These are phyloP conservation scores for Cucumis variabilis DNA, from an alignment of 331 rosid species.

Conservation along the genomic window DNA sequence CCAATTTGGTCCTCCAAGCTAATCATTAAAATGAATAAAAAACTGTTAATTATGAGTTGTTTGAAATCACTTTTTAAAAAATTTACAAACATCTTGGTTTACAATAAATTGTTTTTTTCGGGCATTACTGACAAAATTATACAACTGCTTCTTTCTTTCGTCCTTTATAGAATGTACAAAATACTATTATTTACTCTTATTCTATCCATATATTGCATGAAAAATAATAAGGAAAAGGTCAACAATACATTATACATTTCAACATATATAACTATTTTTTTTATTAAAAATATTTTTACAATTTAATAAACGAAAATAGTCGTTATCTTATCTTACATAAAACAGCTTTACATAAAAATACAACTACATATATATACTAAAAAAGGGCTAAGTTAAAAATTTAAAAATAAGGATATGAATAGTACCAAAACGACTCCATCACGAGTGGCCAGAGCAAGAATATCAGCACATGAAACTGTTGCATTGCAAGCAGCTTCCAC, in stretches of 20 bases:
- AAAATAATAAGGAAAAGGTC: background rate
- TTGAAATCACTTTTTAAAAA: background rate
- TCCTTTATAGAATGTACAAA: background rate
- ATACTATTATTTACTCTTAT: background rate
- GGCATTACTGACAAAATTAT: background rate
- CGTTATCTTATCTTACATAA: background rate
- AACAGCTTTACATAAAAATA: background rate
- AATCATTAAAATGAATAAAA: background rate
- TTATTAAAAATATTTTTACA: background rate
- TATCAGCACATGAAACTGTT: conserved; percentile 86
- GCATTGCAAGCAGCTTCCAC: conserved; percentile 78
- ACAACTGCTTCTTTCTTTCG: background rate
- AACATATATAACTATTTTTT: background rate
- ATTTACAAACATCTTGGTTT: background rate
- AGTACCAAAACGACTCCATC: conserved; percentile 65
- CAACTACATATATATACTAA: background rate
- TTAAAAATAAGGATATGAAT: no score
- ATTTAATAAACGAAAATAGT: background rate
- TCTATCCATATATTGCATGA: background rate
- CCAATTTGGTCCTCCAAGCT: conserved; percentile 90
- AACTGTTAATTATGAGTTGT: background rate
- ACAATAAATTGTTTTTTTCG: background rate
- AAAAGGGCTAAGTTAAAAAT: no score
- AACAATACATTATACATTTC: background rate
- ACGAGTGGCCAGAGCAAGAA: conserved; percentile 78